Conservation (phyloP, 2,329 filamentous ascomycete genomes). For the Penicillium sp. region DNA sequence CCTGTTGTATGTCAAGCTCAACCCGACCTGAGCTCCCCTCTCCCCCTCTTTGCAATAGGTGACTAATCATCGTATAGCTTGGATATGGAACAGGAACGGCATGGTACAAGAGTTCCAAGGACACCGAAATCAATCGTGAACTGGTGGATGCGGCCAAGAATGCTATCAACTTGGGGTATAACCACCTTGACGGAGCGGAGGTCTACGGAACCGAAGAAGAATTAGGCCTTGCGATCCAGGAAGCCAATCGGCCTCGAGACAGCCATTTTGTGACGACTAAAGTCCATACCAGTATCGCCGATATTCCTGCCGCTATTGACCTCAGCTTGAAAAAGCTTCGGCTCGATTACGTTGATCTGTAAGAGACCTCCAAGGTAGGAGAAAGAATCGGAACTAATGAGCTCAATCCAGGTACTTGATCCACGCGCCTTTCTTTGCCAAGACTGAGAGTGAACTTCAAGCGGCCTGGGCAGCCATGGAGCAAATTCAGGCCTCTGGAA, state of each 20-base stretch:
- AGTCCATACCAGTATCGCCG: constrained; percentile 52
- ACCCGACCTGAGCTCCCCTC: neutral
- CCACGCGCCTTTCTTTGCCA: constrained; percentile 61
- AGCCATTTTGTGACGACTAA: constrained; percentile 60
- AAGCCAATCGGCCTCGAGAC: constrained; percentile 48
- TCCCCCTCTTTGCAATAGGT: neutral
- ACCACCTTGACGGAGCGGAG: constrained; percentile 65
- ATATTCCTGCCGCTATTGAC: constrained; percentile 58
- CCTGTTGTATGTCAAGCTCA: constrained; percentile 49
- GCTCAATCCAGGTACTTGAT: constrained; percentile 55
- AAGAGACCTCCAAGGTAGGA: constrained; percentile 18
- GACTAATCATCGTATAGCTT: constrained; percentile 41
- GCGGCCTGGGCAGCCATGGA: constrained; percentile 63
- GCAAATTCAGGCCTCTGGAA: constrained; percentile 55
- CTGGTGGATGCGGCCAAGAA: constrained; percentile 58
- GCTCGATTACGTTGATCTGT: constrained; percentile 64
- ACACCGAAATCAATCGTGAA: constrained; percentile 52
- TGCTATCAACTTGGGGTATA: constrained; percentile 61
- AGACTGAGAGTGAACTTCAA: constrained; percentile 57
- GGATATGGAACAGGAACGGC: constrained; percentile 65
- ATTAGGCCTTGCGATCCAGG: constrained; percentile 50
- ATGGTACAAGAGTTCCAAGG: constrained; percentile 59
- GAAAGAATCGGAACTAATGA: neutral
- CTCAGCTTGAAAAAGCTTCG: constrained; percentile 61
- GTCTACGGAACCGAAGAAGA: constrained; percentile 53